Evolutionary conservation across 371 early-diverging fungal genomes (phyloP), one percentile per base, ranked within the genome.

Genomic region (Rozella allomycis): DNA sequence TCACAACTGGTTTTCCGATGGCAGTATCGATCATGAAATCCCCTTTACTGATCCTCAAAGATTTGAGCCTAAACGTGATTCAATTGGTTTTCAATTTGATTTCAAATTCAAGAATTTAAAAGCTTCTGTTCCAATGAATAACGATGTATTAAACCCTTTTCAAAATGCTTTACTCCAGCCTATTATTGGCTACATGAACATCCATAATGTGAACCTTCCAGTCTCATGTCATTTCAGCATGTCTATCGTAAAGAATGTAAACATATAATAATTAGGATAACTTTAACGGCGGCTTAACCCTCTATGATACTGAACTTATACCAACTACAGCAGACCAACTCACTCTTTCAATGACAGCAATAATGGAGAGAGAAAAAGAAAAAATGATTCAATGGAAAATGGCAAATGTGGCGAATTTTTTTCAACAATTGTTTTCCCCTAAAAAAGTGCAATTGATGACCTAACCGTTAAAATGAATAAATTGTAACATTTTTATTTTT

Each of bases 131-230:
- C 94, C 94, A 2, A 50, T 85, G 0, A 45, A 55, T 11, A 65
- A 70, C 10, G 48, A 50, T 20, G 38, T 52, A 25, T 44, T 84
- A 13, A 63, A 69, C 5, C 81, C 80, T 39, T 47, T 88, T 25
- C 75, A 63, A 36, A 31, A 17, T 31, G 84, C 88, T 3, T 58
- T 86, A 46, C 69, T 87, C 8, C 60, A 90, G 1, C 91, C 94
- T 0, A 65, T 90, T n/a, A 80, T 90, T 0, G 88, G 75, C 2
- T 94, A 77, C 42, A 77, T 94, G 65, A 86, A 88, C 44, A 68
- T 74, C 9, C 78, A 86, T 50, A 68, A 78, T 20, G 80, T 81
- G 1, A 63, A 67, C 25, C 72, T 82, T 3, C 78, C 83, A 1
- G 68, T 90, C 45, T 61, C 70, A 14, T 74, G 75, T 39, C 68